These are phyloP conservation scores for Podospora pseudopauciseta DNA, from an alignment of 495 filamentous ascomycete species.

Conservation along the genomic window DNA sequence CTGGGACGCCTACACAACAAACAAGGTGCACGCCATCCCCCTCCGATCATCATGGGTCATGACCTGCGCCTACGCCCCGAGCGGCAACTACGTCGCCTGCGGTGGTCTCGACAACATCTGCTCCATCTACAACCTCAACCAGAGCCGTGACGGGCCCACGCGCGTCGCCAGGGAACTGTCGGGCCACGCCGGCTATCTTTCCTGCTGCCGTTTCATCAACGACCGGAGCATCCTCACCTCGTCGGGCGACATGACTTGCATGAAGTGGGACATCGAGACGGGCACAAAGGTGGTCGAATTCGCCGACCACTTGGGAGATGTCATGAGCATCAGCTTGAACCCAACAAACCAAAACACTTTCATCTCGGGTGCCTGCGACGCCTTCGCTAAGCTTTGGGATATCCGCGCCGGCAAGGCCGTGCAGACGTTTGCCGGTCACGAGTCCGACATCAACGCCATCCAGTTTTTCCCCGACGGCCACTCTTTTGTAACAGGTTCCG, in stretches of 20 bases:
- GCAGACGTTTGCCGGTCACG: slow-evolving; percentile 96
- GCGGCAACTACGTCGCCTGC: slow-evolving; percentile 96
- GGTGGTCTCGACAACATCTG: slow-evolving; percentile 99
- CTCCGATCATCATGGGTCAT: slow-evolving; percentile 98
- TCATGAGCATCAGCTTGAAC: slow-evolving; percentile 99
- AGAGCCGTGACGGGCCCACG: slow-evolving; percentile 90
- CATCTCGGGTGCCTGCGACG: slow-evolving; percentile 96
- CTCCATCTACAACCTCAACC: slow-evolving; percentile 96
- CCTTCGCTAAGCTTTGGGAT: slow-evolving; percentile 98
- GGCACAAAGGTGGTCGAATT: slow-evolving; percentile 97
- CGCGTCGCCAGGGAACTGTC: slow-evolving; percentile 95
- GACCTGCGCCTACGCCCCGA: slow-evolving; percentile 98
- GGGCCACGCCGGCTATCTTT: slow-evolving; percentile 94
- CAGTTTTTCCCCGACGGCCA: slow-evolving; percentile 99
- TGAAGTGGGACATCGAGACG: slow-evolving; percentile 99
- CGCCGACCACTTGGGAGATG: slow-evolving; percentile 95
- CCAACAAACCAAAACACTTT: slow-evolving; percentile 98
- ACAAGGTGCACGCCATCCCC: slow-evolving; percentile 99
- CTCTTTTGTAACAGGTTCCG: slow-evolving; percentile 96
- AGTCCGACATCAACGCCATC: slow-evolving; percentile 98
- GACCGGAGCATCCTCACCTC: slow-evolving; percentile 97
- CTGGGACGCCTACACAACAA: slow-evolving; percentile 99
- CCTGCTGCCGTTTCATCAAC: slow-evolving; percentile 98
- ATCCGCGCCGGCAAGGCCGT: slow-evolving; percentile 97
- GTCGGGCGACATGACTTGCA: slow-evolving; percentile 99